phyloP scores from a whole-genome alignment of 345 rosid genomes.

The Erysimum cheiranthoides region DNA sequence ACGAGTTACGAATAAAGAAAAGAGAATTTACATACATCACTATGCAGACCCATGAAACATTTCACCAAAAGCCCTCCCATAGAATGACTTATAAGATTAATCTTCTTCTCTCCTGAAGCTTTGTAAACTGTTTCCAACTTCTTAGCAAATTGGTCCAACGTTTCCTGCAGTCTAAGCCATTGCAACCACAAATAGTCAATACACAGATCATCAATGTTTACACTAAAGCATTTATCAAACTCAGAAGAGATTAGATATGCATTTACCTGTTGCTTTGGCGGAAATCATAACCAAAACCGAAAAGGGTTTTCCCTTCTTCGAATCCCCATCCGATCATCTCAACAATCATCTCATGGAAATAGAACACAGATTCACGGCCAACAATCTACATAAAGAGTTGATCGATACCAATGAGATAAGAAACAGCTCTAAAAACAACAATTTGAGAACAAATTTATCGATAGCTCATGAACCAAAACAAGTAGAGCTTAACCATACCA shows the following conservation, averaged over 20 bases:
- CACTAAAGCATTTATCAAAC: not conserved
- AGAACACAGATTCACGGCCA: constrained; percentile 82
- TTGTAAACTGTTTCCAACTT: constrained; percentile 71
- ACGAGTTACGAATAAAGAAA: not conserved
- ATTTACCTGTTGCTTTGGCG: constrained; percentile 94
- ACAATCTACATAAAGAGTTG: constrained; percentile 55
- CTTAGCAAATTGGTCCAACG: constrained; percentile 67
- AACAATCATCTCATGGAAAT: constrained; percentile 95
- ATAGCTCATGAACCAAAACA: constrained; percentile 14
- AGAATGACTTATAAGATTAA: constrained; percentile 85
- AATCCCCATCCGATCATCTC: constrained; percentile 97
- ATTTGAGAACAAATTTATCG: not conserved
- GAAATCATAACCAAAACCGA: constrained; percentile 97
- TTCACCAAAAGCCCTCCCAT: constrained; percentile 96
- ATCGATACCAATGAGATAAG: constrained; percentile 7
- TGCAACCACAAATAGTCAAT: constrained; percentile 17
- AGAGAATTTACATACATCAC: constrained; percentile 59
- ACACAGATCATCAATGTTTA: constrained; percentile 18
- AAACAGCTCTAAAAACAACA: not conserved
- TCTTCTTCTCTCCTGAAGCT: constrained; percentile 91
- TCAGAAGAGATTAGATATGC: not conserved
- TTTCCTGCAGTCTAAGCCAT: constrained; percentile 66
- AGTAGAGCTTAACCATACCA: constrained; percentile 54
- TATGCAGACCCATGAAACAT: constrained; percentile 86
- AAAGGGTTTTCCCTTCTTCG: constrained; percentile 90